Evolutionary conservation across 139 green algal genomes (phyloP), one percentile per base, ranked within the genome.

Genomic region (Tetradesmus lagerheimii): DNA sequence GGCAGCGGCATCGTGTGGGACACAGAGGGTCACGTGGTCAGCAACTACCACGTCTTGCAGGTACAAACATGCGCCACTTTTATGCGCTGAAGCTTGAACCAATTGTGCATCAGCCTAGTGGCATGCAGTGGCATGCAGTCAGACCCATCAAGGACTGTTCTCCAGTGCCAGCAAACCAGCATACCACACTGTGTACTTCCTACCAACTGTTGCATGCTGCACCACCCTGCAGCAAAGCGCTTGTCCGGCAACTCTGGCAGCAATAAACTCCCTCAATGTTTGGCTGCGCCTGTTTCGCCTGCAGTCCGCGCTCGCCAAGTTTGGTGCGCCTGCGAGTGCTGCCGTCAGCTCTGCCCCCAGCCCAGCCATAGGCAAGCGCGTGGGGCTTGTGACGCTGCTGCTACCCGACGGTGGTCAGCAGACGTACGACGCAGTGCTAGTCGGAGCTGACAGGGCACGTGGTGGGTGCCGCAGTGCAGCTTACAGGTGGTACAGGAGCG

Each of bases 1-100:
- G 96, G 96, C 80, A 96, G 85, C 53, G 93, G 95, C 35, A 95
- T 98, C 57, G 87, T 99, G 0, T 98, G 94, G 94, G 95, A 98
- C 82, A 88, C 86, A 0, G 38, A 94, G 23, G 97, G 96, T 29
- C 92, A 98, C 88, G 82, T 88, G n/a, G 79, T 41, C 0, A 91
- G 15, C 25, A 85, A 92, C 88, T 93, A 93, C 85, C 90, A 95
- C 50, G 88, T 87, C 18, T 39, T 87, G 11, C 57, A 64, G 39
- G 79, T 57, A 0, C 4, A 27, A 38, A n/a, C n/a, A n/a, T 66
- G 79, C 41, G 88, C 39, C 62, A 89, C 57, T n/a, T n/a, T n/a
- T n/a, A n/a, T n/a, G 47, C 1, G 47, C 47, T 62, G 47, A 16
- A 62, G 12, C 47, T 2, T 62, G 1, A 23, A 1, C 8, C 20